These are phyloP conservation scores for Vitis cinerea DNA, from an alignment of 164 flowering plant species.

Conservation along the genomic window DNA sequence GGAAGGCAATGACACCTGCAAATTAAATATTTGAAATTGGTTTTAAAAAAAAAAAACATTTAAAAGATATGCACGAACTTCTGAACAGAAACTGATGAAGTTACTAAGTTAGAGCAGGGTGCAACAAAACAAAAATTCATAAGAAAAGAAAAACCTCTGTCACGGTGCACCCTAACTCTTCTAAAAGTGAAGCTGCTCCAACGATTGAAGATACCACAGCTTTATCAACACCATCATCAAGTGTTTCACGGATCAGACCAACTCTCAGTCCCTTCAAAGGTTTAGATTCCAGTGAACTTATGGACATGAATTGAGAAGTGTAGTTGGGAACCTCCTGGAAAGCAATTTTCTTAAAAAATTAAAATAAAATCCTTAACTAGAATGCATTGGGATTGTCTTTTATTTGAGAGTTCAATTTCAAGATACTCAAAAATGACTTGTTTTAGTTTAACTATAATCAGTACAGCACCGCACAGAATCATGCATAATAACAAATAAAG, in stretches of 20 bases:
- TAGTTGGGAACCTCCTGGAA: conserved; percentile 84
- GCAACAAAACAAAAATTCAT: neutral
- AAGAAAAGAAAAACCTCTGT: conserved; percentile 54
- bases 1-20: conserved; percentile 91
- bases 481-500: neutral
- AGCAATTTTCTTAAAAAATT: conserved; percentile 1
- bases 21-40: neutral
- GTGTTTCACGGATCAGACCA: conserved; percentile 84
- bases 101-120: neutral
- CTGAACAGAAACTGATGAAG: neutral
- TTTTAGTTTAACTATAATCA: neutral
- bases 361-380: neutral
- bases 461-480: neutral
- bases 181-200: conserved; percentile 79
- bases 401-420: neutral
- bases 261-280: conserved; percentile 86
- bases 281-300: conserved; percentile 47
- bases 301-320: conserved; percentile 48
- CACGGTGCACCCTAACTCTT: conserved; percentile 75
- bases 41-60: neutral
- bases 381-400: neutral
- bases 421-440: neutral
- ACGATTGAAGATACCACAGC: conserved; percentile 60
- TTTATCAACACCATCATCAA: conserved; percentile 78
- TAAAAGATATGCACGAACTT: neutral